phyloP scores from a whole-genome alignment of 2,329 filamentous ascomycete genomes.

The Lecanicillium sp. region DNA sequence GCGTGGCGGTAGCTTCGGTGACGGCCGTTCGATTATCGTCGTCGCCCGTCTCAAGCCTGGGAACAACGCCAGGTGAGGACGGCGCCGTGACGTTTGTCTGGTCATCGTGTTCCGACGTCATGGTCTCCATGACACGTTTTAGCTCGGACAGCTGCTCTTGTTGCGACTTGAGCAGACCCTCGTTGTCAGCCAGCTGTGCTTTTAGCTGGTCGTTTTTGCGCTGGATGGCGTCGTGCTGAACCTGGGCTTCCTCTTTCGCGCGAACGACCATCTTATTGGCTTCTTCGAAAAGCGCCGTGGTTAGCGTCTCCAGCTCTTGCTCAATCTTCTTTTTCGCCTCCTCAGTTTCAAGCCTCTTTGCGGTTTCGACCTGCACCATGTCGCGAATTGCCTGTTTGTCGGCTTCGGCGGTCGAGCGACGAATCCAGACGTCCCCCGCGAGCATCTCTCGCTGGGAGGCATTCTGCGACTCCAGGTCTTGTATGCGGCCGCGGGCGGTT shows the following conservation, averaged over 20 bases:
- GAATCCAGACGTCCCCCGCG: conserved; percentile 66
- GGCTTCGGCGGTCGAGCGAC: conserved; percentile 64
- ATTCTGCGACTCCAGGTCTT: conserved; percentile 56
- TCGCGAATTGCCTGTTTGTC: conserved; percentile 56
- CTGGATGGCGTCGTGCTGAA: conserved; percentile 71
- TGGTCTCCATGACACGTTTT: conserved; percentile 85
- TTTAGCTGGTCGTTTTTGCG: conserved; percentile 84
- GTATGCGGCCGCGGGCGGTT: conserved; percentile 57
- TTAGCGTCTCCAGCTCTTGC: conserved; percentile 82
- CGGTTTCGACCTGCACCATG: conserved; percentile 57
- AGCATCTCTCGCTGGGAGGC: conserved; percentile 67
- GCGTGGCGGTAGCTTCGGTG: conserved; percentile 26
- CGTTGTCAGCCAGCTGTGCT: conserved; percentile 78
- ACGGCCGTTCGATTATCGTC: conserved; percentile 25
- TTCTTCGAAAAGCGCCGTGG: conserved; percentile 91
- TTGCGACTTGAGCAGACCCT: conserved; percentile 77
- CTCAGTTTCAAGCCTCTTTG: conserved; percentile 56
- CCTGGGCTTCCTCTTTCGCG: conserved; percentile 81
- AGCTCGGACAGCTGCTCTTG: conserved; percentile 89
- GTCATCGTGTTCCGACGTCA: conserved; percentile 68
- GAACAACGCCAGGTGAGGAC: conserved; percentile 69
- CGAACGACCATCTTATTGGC: conserved; percentile 94
- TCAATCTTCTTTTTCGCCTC: conserved; percentile 85
- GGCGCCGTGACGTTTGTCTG: conserved; percentile 65
- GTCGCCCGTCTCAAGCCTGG: conserved; percentile 56